Evolutionary conservation across 2,329 filamentous ascomycete genomes (phyloP).

Genomic region (Knufia fluminis): DNA sequence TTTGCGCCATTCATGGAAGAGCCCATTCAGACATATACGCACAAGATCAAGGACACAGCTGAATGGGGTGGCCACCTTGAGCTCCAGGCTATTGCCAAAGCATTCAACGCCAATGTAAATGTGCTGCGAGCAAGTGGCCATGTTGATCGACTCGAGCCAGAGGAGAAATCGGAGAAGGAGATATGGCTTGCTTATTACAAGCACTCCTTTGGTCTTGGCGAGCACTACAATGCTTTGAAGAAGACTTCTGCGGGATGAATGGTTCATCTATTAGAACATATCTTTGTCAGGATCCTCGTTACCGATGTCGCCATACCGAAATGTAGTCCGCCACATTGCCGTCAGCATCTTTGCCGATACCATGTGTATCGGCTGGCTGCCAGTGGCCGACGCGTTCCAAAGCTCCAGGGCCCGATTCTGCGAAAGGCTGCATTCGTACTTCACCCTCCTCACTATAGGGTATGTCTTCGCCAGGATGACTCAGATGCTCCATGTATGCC

Average conservation of each 20-base stretch:
- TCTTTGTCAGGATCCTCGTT: too few species aligned
- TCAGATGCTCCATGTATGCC: slow-evolving; percentile 63
- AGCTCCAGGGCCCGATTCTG: slow-evolving; percentile 32
- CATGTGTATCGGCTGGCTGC: slow-evolving; percentile 48
- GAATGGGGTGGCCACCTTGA: slow-evolving; percentile 97
- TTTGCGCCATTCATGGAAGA: slow-evolving; percentile 85
- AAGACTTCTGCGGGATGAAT: slow-evolving; percentile 12
- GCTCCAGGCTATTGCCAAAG: slow-evolving; percentile 70
- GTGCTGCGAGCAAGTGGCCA: slow-evolving; percentile 75
- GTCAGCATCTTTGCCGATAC: slow-evolving; percentile 39
- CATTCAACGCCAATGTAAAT: slow-evolving; percentile 70
- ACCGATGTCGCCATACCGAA: slow-evolving; percentile 34
- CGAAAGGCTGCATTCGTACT: slow-evolving; percentile 40
- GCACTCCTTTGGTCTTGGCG: slow-evolving; percentile 85
- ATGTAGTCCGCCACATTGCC: slow-evolving; percentile 35
- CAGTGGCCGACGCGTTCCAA: slow-evolving; percentile 45
- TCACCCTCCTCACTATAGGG: slow-evolving; percentile 49
- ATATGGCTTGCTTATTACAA: slow-evolving; percentile 94
- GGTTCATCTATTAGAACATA: too few species aligned
- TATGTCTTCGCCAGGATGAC: slow-evolving; percentile 58
- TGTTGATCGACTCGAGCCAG: slow-evolving; percentile 63
- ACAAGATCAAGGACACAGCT: slow-evolving; percentile 72
- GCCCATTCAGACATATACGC: slow-evolving; percentile 60
- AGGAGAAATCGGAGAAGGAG: slow-evolving; percentile 25
- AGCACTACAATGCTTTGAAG: slow-evolving; percentile 90